phyloP scores from a whole-genome alignment of 192 early-diverging fungal genomes.

The Bifiguratus adelaidae region DNA sequence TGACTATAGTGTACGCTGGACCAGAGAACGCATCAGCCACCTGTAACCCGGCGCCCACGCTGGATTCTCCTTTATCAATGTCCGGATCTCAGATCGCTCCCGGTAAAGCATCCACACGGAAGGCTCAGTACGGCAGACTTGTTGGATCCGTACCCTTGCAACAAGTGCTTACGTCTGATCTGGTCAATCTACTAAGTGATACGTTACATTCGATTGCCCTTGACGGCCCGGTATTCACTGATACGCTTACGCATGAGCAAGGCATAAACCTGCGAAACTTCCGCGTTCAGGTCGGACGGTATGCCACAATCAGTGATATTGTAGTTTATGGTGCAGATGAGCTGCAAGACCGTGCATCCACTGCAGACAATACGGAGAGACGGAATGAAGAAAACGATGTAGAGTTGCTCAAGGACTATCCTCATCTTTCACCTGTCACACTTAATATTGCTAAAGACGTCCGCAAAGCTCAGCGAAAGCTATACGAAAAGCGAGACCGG shows the following conservation, averaged over 20 bases:
- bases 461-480: too few relatives aligned
- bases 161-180: constrained; percentile 25
- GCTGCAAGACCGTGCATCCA: not conserved
- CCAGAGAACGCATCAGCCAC: too few relatives aligned
- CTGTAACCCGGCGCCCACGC: not conserved
- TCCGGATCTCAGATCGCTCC: constrained; percentile 22
- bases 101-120: constrained; percentile 16
- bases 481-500: too few relatives aligned
- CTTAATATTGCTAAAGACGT: too few relatives aligned
- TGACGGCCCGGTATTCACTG: not conserved
- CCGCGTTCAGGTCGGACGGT: constrained; percentile 35
- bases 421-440: too few relatives aligned
- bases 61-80: not conserved
- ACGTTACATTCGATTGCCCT: not conserved
- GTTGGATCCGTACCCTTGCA: constrained; percentile 32
- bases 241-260: constrained; percentile 1
- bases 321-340: constrained; percentile 31
- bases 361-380: constrained; percentile 4
- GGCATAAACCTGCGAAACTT: constrained; percentile 46
- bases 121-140: constrained; percentile 17
- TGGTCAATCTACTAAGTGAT: too few relatives aligned
- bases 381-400: too few relatives aligned
- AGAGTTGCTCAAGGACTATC: too few relatives aligned
- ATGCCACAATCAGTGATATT: constrained; percentile 35
- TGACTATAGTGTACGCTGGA: constrained; percentile 16